Conservation (phyloP, 331 rosid species). For the Saraca asoca region DNA sequence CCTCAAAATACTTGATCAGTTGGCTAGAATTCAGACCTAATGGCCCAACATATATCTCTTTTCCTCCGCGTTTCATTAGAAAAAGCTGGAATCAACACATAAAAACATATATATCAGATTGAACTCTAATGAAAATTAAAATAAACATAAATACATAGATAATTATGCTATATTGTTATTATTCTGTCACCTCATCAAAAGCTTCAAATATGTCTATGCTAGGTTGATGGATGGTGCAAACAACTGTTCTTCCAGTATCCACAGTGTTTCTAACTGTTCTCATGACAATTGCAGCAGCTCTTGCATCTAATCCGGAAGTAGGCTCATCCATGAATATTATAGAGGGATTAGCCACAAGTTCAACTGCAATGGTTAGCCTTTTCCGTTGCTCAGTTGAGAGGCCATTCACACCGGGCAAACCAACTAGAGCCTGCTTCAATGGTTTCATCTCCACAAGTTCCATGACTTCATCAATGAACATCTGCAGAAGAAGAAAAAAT, state of each 20-base stretch:
- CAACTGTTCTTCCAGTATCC: slow-evolving; percentile 54
- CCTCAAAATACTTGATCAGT: slow-evolving; percentile 46
- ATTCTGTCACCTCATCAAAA: slow-evolving; percentile 50
- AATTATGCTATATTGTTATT: slow-evolving; percentile 2
- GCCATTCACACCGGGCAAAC: slow-evolving; percentile 54
- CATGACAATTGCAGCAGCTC: slow-evolving; percentile 60
- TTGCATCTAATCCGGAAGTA: slow-evolving; percentile 54
- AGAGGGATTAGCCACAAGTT: slow-evolving; percentile 54
- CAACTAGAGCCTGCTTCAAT: slow-evolving; percentile 34
- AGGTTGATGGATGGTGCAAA: slow-evolving; percentile 55
- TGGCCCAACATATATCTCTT: slow-evolving; percentile 43
- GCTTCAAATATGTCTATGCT: slow-evolving; percentile 55
- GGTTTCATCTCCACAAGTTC: slow-evolving; percentile 44
- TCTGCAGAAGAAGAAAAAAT: slow-evolving; percentile 12
- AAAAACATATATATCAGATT: too few species aligned
- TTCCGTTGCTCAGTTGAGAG: slow-evolving; percentile 55
- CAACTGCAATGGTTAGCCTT: slow-evolving; percentile 52
- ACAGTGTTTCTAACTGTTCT: slow-evolving; percentile 50
- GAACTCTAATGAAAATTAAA: too few species aligned
- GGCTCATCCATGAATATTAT: slow-evolving; percentile 59
- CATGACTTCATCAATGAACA: slow-evolving; percentile 54
- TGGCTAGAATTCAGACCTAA: slow-evolving; percentile 35
- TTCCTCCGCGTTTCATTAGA: slow-evolving; percentile 42
- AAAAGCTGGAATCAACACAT: slow-evolving; percentile 34
- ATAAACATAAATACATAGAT: neutral